These are phyloP conservation scores for Colletotrichum sp. DNA, from an alignment of 2,329 filamentous ascomycete species.

Conservation along the genomic window DNA sequence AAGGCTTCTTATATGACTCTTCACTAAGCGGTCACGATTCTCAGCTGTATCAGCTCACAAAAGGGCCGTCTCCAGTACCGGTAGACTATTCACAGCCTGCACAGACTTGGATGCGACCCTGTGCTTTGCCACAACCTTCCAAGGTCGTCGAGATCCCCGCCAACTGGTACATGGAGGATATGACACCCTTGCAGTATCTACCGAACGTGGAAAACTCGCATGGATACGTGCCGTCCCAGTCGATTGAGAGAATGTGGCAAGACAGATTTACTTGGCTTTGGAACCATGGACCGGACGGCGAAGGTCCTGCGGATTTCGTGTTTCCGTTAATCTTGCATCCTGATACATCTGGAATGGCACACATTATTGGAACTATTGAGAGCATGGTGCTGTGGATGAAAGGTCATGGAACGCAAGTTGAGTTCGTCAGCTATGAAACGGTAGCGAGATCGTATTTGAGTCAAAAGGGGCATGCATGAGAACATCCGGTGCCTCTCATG, in stretches of 20 bases:
- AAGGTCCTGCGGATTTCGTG: conserved; percentile 39
- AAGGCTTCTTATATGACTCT: conserved; percentile 50
- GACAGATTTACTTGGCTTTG: conserved; percentile 64
- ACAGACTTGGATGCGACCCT: conserved; percentile 51
- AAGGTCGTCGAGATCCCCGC: conserved; percentile 48
- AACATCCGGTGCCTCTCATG: background rate
- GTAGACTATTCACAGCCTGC: conserved; percentile 39
- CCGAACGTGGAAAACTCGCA: conserved; percentile 55
- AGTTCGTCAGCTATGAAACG: background rate
- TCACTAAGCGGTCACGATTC: conserved; percentile 51
- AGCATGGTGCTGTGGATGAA: background rate
- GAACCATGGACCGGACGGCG: conserved; percentile 37
- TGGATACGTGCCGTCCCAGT: conserved; percentile 61
- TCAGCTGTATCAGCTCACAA: conserved; percentile 46
- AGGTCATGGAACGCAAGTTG: background rate
- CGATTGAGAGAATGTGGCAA: conserved; percentile 66
- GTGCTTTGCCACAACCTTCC: conserved; percentile 23
- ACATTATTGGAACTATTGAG: conserved; percentile 56
- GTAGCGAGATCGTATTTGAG: background rate
- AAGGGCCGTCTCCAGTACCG: conserved; percentile 38
- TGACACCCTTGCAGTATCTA: conserved; percentile 52
- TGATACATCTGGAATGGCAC: conserved; percentile 65
- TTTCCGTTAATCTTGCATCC: conserved; percentile 62
- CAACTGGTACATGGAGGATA: conserved; percentile 56
- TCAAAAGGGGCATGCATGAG: background rate